These are phyloP conservation scores for Sporothrix humicola DNA, from an alignment of 2,329 filamentous ascomycete genomes.

Conservation along the genomic window DNA sequence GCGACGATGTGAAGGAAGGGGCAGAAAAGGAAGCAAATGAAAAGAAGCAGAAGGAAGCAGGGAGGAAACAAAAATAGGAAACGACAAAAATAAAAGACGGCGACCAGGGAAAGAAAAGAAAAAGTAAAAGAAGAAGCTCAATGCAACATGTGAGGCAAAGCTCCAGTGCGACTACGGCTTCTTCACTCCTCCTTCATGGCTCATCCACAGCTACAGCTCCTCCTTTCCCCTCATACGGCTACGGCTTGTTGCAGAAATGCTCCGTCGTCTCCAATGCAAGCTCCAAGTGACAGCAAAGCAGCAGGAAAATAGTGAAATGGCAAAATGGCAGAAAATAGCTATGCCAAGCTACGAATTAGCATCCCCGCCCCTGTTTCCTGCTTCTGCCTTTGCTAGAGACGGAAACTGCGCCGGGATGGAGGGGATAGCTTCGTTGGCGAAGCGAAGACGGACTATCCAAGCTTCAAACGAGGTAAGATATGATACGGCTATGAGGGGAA, in stretches of 20 bases:
- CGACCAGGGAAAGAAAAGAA: neutral
- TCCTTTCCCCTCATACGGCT: neutral
- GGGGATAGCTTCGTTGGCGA: neutral
- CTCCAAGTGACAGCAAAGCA: neutral
- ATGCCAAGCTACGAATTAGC: neutral
- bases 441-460: neutral
- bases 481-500: neutral
- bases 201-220: neutral
- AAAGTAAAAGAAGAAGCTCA: constrained; percentile 6
- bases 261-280: neutral
- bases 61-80: neutral
- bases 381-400: neutral
- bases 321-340: neutral
- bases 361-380: neutral
- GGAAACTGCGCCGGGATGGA: neutral
- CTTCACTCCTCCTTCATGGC: neutral
- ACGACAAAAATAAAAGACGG: neutral
- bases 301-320: too few species aligned
- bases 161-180: neutral
- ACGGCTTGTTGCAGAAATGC: neutral
- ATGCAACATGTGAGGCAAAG: neutral
- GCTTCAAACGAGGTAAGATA: too few species aligned
- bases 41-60: neutral
- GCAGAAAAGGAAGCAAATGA: neutral
- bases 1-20: neutral